Percentiles rank a stretch among this genome's conserved stretches.
These are phyloP conservation scores for Lentinula raphanica DNA, from an alignment of 768 basidiomycete genomes.

Conservation along the genomic window DNA sequence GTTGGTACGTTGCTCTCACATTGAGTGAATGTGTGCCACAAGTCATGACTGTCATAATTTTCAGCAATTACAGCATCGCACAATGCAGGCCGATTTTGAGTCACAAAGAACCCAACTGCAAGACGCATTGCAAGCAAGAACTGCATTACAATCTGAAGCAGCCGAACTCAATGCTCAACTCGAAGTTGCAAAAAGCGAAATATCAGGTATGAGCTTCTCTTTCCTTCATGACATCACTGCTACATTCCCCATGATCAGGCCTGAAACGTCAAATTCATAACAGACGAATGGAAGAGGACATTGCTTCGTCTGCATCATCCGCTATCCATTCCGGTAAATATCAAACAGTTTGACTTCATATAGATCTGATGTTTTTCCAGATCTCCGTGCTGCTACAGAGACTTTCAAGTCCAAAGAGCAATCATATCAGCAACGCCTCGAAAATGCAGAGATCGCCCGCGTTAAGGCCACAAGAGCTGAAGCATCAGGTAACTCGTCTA, in stretches of 20 bases:
- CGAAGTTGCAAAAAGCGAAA: conserved; percentile 55
- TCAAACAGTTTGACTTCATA: no score
- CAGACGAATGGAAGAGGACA: conserved; percentile 59
- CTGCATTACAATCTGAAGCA: conserved; percentile 52
- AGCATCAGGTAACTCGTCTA: conserved; percentile 42
- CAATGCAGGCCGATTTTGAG: conserved; percentile 61
- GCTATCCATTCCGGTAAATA: conserved; percentile 53
- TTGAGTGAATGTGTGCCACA: neutral
- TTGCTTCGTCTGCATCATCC: conserved; percentile 51
- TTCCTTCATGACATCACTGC: neutral
- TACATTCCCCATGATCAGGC: conserved; percentile 29
- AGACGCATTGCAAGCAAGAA: conserved; percentile 52
- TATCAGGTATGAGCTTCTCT: conserved; percentile 38
- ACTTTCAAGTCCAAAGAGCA: conserved; percentile 62
- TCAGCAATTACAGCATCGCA: conserved; percentile 64
- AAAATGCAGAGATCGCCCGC: conserved; percentile 63
- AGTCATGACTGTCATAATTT: neutral
- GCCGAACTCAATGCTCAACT: conserved; percentile 49
- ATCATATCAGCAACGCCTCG: conserved; percentile 52
- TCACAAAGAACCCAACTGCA: conserved; percentile 56
- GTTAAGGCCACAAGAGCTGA: conserved; percentile 63
- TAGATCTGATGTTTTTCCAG: conserved; percentile 24
- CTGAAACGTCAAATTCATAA: conserved; percentile 54
- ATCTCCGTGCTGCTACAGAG: conserved; percentile 59
- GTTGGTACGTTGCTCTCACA: conserved; percentile 37